Base-by-base conservation (phyloP, 2,329 filamentous ascomycete species). In the Proliferodiscus dingleyae region DNA sequence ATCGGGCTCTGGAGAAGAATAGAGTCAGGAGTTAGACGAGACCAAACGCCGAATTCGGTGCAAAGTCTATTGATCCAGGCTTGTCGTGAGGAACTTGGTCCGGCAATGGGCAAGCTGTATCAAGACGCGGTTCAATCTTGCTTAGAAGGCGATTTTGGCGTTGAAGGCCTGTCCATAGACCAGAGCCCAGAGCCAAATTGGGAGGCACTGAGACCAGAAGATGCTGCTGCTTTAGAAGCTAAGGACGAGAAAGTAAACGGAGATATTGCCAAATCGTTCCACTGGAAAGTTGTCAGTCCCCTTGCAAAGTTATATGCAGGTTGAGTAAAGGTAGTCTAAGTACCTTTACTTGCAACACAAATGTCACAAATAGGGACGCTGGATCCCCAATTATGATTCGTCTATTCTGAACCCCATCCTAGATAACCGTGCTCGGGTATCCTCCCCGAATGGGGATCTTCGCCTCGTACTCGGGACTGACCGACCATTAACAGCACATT, bases 1-100 rank as follows among this genome's bases (percentile, higher is more conserved):
- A 71, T 74, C 24, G 69, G 69, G 3, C 57, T 70, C 18, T 71
- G 69, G 67, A 28, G 26, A 28, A 28, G 26, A 28, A 28, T 28
- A 7, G 26, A 28, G 26, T 28, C 26, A 7, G 26, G 26, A 7
- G 26, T 28, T 28, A 13, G 13, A 28, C 7, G 13, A 13, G 26
- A 28, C 26, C 26, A 28, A 28, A 28, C 26, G 26, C 26, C 26
- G 26, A 13, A 28, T 7, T 7, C 13, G 7, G 26, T 28, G 26
- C 26, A 13, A 13, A 28, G 7, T 7, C 7, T 28, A 7, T 28
- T 28, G 26, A 28, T 28, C 7, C 7, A 28, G 13, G 26, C 26
- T 7, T 28, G 26, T 13, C 7, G 13, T 28, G 7, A 28, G 13
- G 26, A 28, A 13, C 26, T 28, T 28, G 26, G 26, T 13, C 26